Conservation (phyloP, 2,329 filamentous ascomycete species). For the Talaromyces atroroseus region DNA sequence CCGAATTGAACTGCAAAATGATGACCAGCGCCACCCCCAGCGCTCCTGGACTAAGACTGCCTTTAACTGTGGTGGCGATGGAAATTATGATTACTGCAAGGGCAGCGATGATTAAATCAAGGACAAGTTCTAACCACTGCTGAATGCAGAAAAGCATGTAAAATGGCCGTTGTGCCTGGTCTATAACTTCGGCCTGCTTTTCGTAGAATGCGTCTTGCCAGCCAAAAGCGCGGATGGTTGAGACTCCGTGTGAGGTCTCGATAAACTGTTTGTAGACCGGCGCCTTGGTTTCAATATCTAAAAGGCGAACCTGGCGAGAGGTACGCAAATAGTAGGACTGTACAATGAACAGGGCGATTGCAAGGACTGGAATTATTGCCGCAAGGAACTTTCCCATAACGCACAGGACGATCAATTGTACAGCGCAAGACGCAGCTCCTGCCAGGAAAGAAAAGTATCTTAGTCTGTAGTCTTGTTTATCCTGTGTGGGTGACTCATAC, state of each 20-base stretch:
- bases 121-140: slow-evolving; percentile 50
- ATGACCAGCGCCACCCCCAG: slow-evolving; percentile 51
- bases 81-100: slow-evolving; percentile 47
- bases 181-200: slow-evolving; percentile 44
- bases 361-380: slow-evolving; percentile 45
- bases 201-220: slow-evolving; percentile 47
- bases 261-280: slow-evolving; percentile 56
- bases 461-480: background rate
- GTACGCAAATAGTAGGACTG: slow-evolving; percentile 57
- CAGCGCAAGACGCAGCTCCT: slow-evolving; percentile 31
- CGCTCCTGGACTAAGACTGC: slow-evolving; percentile 42
- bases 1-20: slow-evolving; percentile 49
- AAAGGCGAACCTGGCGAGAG: slow-evolving; percentile 53
- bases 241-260: slow-evolving; percentile 51
- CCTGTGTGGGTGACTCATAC: background rate
- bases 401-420: slow-evolving; percentile 44
- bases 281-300: slow-evolving; percentile 58
- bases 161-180: slow-evolving; percentile 51
- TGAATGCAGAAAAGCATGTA: slow-evolving; percentile 55
- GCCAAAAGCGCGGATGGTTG: slow-evolving; percentile 51
- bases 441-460: background rate
- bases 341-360: slow-evolving; percentile 44
- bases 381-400: slow-evolving; percentile 44
- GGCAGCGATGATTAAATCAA: slow-evolving; percentile 47
- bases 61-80: slow-evolving; percentile 43